Evolutionary conservation across 768 basidiomycete species (phyloP).

Genomic region (Austroboletus eburneus): DNA sequence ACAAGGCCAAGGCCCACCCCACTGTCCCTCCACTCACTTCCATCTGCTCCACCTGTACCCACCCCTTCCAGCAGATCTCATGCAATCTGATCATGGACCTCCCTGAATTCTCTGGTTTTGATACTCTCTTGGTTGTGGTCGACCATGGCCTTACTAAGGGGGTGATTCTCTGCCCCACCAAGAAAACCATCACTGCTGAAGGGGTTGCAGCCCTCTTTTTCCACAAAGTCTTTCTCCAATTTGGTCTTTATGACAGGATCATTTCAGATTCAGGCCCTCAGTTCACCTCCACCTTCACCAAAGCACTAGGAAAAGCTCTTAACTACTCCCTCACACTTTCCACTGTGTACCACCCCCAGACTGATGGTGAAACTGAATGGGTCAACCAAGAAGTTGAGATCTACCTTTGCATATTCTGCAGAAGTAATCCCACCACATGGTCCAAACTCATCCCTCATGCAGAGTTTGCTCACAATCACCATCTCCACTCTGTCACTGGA

Average conservation of each 20-base stretch:
- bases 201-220: conserved; percentile 12
- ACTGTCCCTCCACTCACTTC: neutral
- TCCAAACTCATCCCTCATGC: conserved; percentile 3
- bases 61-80: conserved; percentile 19
- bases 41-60: neutral
- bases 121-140: conserved; percentile 19
- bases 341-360: too few relatives aligned
- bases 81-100: conserved; percentile 25
- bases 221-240: conserved; percentile 2
- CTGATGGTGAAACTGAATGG: neutral
- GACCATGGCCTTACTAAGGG: conserved; percentile 28
- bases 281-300: neutral
- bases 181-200: conserved; percentile 12
- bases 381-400: too few relatives aligned
- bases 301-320: too few relatives aligned
- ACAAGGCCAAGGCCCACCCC: neutral
- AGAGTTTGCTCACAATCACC: conserved; percentile 3
- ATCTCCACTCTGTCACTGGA: neutral
- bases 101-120: conserved; percentile 12
- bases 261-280: too few relatives aligned
- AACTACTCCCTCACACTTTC: too few relatives aligned
- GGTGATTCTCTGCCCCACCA: conserved; percentile 26
- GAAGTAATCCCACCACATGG: too few relatives aligned
- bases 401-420: too few relatives aligned
- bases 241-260: too few relatives aligned